Conservation (phyloP, 768 basidiomycete species). For the Clavaria fumosa region DNA sequence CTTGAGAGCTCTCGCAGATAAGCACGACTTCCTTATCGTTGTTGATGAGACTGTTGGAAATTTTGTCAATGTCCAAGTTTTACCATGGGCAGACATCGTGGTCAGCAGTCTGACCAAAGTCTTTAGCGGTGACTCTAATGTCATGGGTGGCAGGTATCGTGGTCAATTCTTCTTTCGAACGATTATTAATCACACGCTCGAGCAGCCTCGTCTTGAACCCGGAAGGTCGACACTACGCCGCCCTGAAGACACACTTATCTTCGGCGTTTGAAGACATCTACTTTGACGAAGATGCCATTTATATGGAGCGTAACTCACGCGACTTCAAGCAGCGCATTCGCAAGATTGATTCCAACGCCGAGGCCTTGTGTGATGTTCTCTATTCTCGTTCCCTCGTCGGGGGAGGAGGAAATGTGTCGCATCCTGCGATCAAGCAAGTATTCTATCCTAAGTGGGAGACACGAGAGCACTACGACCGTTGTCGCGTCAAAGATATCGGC, state of each 20-base stretch:
- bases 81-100: constrained; percentile 77
- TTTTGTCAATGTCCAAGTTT: constrained; percentile 82
- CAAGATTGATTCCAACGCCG: constrained; percentile 68
- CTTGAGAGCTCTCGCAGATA: constrained; percentile 67
- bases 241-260: constrained; percentile 45
- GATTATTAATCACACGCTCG: not conserved
- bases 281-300: constrained; percentile 84
- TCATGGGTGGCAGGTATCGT: constrained; percentile 91
- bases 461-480: constrained; percentile 51
- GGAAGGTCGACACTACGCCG: constrained; percentile 44
- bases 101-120: constrained; percentile 88
- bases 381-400: constrained; percentile 37
- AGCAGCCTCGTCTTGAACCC: constrained; percentile 81
- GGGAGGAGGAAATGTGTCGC: constrained; percentile 18
- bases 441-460: constrained; percentile 83
- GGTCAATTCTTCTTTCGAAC: not conserved
- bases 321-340: constrained; percentile 68
- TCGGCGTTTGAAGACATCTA: constrained; percentile 68
- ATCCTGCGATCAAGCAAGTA: constrained; percentile 58
- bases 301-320: constrained; percentile 96
- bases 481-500: constrained; percentile 34
- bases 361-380: constrained; percentile 69
- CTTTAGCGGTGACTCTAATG: constrained; percentile 88
- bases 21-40: constrained; percentile 76
- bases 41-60: constrained; percentile 94